Base-by-base conservation (phyloP, 2,329 filamentous ascomycete genomes). In the Colletotrichum siamense region DNA sequence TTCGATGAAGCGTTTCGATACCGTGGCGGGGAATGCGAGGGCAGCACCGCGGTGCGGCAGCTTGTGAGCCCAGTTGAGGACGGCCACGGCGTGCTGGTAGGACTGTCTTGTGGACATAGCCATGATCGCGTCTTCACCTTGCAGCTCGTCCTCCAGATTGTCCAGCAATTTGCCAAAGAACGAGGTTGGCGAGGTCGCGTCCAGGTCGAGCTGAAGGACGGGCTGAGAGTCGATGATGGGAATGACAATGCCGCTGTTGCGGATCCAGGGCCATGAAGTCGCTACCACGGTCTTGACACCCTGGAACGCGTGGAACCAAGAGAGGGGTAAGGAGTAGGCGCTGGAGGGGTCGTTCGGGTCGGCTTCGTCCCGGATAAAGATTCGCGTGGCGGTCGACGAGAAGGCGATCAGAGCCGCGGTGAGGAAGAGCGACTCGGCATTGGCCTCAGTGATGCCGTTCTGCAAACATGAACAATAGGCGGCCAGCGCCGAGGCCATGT, bases 291-390 rank as follows among this genome's bases (percentile, higher is more conserved):
- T 90, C 81, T 93, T 94, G 78, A 94, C 91, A 13, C 92, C 92
- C 79, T 93, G 92, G 80, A 93, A 93, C 6, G 92, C 90, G 80
- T 93, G 92, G 77, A 94, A 93, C 91, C 91, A 93, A 5, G 90
- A 88, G 59, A 93, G 83, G 0, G 92, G 92, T n/a, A 93, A 83
- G 22, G 87, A 86, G 80, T 94, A 94, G 52, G 85, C 86, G 61
- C 77, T 84, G n/a, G 82, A 81, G 5, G 84, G 81, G 32, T 87
- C 85, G 64, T 84, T 83, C 5, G 81, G 79, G 49, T 87, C 84
- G 18, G 83, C 83, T 32, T 92, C 91, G 72, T 92, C 90, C 67
- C 91, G 90, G 74, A 88, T 88, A 77, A 93, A 93, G 75, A 92
- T 88, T 79, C 94, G 86, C 65, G 92, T 88, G 55, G 94, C 87